Percentiles rank a stretch among this genome's conserved stretches.
Conservation (phyloP, 768 basidiomycete species). For the Mycena amicta region DNA sequence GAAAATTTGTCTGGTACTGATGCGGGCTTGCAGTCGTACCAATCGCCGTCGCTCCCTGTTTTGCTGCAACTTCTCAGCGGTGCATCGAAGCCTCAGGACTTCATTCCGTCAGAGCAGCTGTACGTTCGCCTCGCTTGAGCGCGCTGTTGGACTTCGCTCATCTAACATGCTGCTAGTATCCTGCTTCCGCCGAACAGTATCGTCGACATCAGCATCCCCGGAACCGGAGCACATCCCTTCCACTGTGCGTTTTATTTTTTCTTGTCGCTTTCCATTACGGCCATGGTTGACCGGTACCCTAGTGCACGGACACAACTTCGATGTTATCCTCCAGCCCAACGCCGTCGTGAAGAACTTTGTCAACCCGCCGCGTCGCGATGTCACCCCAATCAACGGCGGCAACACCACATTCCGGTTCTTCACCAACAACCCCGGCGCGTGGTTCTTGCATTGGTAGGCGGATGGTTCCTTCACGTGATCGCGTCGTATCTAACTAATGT, state of each 20-base stretch:
- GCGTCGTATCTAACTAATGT: conserved; percentile 1
- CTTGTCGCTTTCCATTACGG: background rate
- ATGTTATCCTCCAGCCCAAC: conserved; percentile 8
- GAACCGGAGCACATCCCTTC: conserved; percentile 29
- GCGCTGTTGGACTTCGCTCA: background rate
- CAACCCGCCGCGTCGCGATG: conserved; percentile 21
- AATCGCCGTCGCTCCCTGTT: conserved; percentile 41
- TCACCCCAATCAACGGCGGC: conserved; percentile 31
- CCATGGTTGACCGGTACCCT: background rate
- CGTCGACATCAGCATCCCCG: conserved; percentile 46
- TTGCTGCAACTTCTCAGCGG: conserved; percentile 54
- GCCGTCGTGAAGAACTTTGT: conserved; percentile 7
- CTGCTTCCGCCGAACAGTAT: conserved; percentile 41
- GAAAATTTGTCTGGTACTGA: background rate
- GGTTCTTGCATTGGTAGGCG: conserved; percentile 49
- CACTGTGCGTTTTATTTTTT: conserved; percentile 8
- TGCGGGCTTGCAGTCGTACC: conserved; percentile 31
- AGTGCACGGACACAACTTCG: conserved; percentile 23
- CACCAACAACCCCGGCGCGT: conserved; percentile 62
- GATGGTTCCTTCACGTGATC: background rate
- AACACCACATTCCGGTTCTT: conserved; percentile 42
- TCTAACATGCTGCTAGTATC: background rate
- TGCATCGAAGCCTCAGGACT: conserved; percentile 26
- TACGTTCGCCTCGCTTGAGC: background rate
- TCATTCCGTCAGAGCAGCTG: conserved; percentile 13